phyloP scores from a whole-genome alignment of 768 basidiomycete genomes.

The Trametes elegans region DNA sequence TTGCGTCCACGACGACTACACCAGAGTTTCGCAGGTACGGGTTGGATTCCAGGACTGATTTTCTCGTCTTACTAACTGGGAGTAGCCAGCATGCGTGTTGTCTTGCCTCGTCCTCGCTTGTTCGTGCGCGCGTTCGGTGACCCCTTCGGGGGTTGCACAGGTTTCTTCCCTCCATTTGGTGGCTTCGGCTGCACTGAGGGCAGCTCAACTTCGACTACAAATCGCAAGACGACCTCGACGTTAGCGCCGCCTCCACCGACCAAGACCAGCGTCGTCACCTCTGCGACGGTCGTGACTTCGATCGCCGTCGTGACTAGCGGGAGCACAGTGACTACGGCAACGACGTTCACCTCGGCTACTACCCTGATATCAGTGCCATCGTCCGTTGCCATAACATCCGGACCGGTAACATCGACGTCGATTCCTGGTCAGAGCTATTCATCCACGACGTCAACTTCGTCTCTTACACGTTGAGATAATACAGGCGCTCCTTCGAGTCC shows the following conservation, averaged over 20 bases:
- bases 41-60: no score
- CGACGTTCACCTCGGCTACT: not conserved
- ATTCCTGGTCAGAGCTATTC: not conserved
- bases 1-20: no score
- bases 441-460: not conserved
- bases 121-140: not conserved
- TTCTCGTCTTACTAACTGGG: no score
- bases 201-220: not conserved
- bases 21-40: no score
- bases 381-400: no score
- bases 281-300: conserved; percentile 1
- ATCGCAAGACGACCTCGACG: not conserved
- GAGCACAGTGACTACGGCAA: not conserved
- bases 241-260: not conserved
- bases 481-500: not conserved
- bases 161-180: not conserved
- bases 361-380: not conserved
- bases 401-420: no score
- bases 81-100: not conserved
- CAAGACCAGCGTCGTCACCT: not conserved
- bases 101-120: no score
- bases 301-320: not conserved
- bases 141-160: not conserved
- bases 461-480: no score
- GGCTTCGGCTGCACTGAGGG: not conserved